These are phyloP conservation scores for Ceratobasidium theobromae DNA, from an alignment of 1,284 basidiomycete species.

Conservation along the genomic window DNA sequence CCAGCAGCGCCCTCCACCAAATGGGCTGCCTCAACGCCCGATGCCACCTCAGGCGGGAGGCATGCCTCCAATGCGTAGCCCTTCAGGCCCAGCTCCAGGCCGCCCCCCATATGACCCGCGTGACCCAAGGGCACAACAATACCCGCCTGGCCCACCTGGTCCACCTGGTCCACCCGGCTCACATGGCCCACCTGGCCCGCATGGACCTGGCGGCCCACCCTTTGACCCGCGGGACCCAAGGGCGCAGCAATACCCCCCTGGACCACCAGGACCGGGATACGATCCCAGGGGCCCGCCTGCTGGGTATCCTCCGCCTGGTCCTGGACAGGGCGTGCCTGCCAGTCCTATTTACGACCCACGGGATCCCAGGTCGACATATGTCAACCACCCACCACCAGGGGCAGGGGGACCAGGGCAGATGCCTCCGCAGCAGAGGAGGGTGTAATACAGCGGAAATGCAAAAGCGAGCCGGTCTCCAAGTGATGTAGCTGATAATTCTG, in stretches of 20 bases:
- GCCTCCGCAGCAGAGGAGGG: slow-evolving; percentile 1
- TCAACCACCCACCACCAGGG: slow-evolving; percentile 11
- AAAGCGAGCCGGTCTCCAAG: slow-evolving; percentile 14
- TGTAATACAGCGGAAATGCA: background rate
- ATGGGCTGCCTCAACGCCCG: slow-evolving; percentile 26
- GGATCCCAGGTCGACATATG: slow-evolving; percentile 16
- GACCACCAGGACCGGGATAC: slow-evolving; percentile 31
- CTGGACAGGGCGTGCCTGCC: background rate
- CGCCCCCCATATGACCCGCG: slow-evolving; percentile 19
- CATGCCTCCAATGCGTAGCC: slow-evolving; percentile 33
- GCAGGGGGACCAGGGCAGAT: slow-evolving; percentile 7
- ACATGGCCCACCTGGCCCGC: slow-evolving; percentile 2
- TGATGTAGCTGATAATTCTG: background rate
- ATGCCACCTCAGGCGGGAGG: slow-evolving; percentile 28
- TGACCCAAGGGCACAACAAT: slow-evolving; percentile 10
- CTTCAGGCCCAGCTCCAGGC: slow-evolving; percentile 37
- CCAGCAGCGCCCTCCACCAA: slow-evolving; percentile 26
- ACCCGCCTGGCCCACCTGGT: slow-evolving; percentile 1
- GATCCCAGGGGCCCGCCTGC: slow-evolving; percentile 33
- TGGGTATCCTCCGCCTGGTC: background rate
- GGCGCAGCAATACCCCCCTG: slow-evolving; percentile 17
- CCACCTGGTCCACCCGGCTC: slow-evolving; percentile 20
- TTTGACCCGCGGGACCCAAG: slow-evolving; percentile 28
- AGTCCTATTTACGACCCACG: slow-evolving; percentile 17
- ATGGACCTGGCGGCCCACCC: slow-evolving; percentile 28